Evolutionary conservation across 2,329 filamentous ascomycete species (phyloP).

Genomic region (Akanthomyces uredinophilus): DNA sequence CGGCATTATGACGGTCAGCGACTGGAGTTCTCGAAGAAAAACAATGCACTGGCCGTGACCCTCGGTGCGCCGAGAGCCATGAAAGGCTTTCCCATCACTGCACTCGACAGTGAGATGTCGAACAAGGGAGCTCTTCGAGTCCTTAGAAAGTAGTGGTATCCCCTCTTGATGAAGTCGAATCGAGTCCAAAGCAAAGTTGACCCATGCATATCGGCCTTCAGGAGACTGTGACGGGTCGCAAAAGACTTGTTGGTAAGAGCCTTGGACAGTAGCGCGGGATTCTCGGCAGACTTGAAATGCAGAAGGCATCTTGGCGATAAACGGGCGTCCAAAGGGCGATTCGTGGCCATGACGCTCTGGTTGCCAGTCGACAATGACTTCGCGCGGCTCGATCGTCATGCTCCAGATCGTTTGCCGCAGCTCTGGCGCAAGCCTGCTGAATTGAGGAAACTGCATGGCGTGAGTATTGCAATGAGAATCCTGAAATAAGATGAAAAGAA

Average conservation of each 20-base stretch:
- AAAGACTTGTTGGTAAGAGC: no score
- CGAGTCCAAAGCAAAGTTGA: neutral
- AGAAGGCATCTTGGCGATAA: no score
- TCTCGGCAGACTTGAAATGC: no score
- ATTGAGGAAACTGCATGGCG: neutral
- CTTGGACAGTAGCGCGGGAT: no score
- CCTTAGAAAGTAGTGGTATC: neutral
- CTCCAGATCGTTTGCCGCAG: neutral
- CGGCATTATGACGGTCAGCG: no score
- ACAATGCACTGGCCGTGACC: no score
- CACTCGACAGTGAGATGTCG: neutral
- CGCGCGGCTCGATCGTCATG: no score
- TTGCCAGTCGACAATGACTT: neutral
- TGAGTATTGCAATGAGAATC: no score
- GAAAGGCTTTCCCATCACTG: no score
- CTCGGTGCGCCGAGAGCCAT: fast-evolving
- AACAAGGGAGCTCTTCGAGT: neutral
- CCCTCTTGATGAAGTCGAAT: neutral
- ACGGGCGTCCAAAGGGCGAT: neutral
- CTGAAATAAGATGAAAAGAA: neutral
- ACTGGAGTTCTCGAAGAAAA: no score
- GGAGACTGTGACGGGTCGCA: neutral
- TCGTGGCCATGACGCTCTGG: neutral
- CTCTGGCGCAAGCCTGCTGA: neutral
- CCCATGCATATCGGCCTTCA: neutral